These are phyloP conservation scores for Fusarium solani-melongenae DNA, from an alignment of 2,329 filamentous ascomycete genomes.

Conservation along the genomic window DNA sequence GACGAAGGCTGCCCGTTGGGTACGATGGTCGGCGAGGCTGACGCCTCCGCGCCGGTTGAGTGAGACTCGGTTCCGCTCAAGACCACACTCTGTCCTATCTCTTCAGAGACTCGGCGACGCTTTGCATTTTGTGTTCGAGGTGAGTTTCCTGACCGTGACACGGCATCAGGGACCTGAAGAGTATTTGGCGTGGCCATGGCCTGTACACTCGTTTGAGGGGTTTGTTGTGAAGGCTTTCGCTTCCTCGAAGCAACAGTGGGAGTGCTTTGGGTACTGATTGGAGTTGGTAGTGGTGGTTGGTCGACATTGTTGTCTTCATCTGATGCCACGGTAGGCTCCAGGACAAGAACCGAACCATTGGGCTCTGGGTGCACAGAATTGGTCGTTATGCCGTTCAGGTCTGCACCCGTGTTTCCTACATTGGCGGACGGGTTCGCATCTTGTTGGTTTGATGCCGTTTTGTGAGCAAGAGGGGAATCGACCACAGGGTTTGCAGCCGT, in stretches of 20 bases:
- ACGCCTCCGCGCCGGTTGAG: conserved; percentile 5
- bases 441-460: conserved; percentile 5
- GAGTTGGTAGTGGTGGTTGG: background rate
- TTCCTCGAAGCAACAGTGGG: conserved; percentile 10
- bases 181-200: background rate
- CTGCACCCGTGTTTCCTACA: background rate
- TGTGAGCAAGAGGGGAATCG: conserved; percentile 31
- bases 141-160: background rate
- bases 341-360: background rate
- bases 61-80: conserved; percentile 17
- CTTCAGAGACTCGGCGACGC: conserved; percentile 43
- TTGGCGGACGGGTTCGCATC: background rate
- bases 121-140: conserved; percentile 37
- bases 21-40: conserved; percentile 21
- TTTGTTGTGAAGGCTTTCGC: conserved; percentile 17
- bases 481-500: background rate
- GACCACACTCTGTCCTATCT: conserved; percentile 19
- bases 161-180: conserved; percentile 1
- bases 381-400: background rate
- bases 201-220: background rate
- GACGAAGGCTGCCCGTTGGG: conserved; percentile 17
- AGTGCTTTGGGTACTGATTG: background rate
- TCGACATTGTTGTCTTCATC: background rate
- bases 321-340: background rate
- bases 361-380: background rate